Conservation (phyloP, 2,329 filamentous ascomycete species). For the Fusarium goolgardi region DNA sequence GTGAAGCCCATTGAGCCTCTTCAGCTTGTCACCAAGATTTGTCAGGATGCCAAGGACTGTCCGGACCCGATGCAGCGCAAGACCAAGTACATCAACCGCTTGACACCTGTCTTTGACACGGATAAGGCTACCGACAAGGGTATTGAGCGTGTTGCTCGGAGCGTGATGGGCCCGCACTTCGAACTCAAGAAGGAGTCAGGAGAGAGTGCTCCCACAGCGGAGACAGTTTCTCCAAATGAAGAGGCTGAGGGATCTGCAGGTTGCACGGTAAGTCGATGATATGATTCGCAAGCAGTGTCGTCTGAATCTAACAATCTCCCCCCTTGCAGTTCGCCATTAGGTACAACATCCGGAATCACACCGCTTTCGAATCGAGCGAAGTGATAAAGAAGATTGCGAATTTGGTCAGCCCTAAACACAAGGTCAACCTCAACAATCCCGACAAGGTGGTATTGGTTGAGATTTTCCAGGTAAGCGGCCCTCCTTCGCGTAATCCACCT, state of each 20-base stretch:
- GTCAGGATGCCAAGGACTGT: slow-evolving; percentile 62
- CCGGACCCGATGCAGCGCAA: slow-evolving; percentile 58
- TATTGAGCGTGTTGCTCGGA: slow-evolving; percentile 71
- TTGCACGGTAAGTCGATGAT: slow-evolving; percentile 57
- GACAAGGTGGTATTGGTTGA: slow-evolving; percentile 84
- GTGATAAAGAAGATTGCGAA: slow-evolving; percentile 78
- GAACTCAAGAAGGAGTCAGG: slow-evolving; percentile 52
- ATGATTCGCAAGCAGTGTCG: slow-evolving; percentile 13
- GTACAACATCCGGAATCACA: slow-evolving; percentile 80
- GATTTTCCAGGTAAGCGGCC: slow-evolving; percentile 75
- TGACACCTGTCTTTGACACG: slow-evolving; percentile 64
- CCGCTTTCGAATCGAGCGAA: slow-evolving; percentile 71
- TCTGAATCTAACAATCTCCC: slow-evolving; percentile 29
- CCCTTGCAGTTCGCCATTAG: slow-evolving; percentile 80
- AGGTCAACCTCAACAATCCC: slow-evolving; percentile 80
- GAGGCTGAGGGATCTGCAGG: slow-evolving; percentile 38
- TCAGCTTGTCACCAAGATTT: slow-evolving; percentile 65
- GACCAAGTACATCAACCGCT: slow-evolving; percentile 68
- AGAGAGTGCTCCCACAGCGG: slow-evolving; percentile 29
- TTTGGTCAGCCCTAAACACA: slow-evolving; percentile 74
- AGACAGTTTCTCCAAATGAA: slow-evolving; percentile 25
- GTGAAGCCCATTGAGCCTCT: slow-evolving; percentile 66
- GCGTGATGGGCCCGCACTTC: slow-evolving; percentile 74
- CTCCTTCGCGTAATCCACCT: slow-evolving; percentile 37
- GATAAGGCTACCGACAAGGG: slow-evolving; percentile 76